phyloP scores from a whole-genome alignment of 2,329 filamentous ascomycete species.

The Dactylonectria estremocensis region DNA sequence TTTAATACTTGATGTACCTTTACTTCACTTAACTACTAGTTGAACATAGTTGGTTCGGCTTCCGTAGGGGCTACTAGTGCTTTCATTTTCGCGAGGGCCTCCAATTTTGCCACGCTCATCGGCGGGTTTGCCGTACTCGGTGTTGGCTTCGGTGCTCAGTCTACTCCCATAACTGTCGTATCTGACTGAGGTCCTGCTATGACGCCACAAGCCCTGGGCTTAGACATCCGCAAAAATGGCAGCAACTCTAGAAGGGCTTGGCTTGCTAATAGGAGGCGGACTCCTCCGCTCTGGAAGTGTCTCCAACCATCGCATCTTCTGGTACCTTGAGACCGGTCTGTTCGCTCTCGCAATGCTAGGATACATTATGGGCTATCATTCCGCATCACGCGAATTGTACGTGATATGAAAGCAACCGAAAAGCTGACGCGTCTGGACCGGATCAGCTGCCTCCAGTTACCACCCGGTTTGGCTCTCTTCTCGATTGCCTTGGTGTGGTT shows the following conservation, averaged over 20 bases:
- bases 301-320: slow-evolving; percentile 4
- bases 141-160: background rate
- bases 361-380: background rate
- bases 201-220: background rate
- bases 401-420: background rate
- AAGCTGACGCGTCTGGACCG: background rate
- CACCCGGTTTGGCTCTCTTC: background rate
- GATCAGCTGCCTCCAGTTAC: background rate
- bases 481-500: background rate
- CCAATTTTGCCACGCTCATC: background rate
- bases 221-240: background rate
- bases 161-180: background rate
- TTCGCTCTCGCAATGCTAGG: background rate
- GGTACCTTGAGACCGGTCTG: background rate
- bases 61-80: too few relatives aligned
- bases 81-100: background rate
- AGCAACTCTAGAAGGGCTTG: background rate
- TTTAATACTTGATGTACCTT: too few relatives aligned
- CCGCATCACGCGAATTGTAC: background rate
- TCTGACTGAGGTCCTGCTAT: slow-evolving; percentile 12
- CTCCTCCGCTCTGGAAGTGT: background rate
- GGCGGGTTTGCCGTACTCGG: background rate
- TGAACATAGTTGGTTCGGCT: too few relatives aligned
- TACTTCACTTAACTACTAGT: too few relatives aligned
- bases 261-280: background rate